A percentile compares a stretch with the other conserved stretches of the same genome.
phyloP scores from a whole-genome alignment of 169 alveolate genomes.

The Pseudocohnilembus persalinus region DNA sequence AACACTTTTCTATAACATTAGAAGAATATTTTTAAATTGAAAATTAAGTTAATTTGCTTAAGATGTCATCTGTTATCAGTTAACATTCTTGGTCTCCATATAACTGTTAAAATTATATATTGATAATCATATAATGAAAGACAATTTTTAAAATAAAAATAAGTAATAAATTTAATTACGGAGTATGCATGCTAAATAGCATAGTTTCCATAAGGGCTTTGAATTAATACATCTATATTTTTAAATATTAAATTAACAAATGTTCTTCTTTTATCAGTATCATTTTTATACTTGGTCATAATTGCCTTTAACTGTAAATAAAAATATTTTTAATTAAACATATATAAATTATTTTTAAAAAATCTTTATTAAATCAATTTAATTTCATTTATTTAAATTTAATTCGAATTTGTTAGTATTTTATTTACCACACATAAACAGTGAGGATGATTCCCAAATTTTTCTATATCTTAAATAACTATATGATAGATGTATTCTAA shows the following conservation, averaged over 20 bases:
- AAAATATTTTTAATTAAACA: not conserved
- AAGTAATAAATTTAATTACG: not conserved
- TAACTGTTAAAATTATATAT: too few relatives aligned
- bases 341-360: not conserved
- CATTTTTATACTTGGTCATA: constrained; percentile 19
- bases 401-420: too few relatives aligned
- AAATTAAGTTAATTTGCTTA: not conserved
- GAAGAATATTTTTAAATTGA: constrained; percentile 24
- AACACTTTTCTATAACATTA: constrained; percentile 22
- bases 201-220: constrained; percentile 28
- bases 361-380: too few relatives aligned
- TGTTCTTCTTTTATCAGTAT: not conserved
- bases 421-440: constrained; percentile 32
- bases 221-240: constrained; percentile 6
- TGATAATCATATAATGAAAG: not conserved
- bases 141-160: not conserved
- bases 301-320: constrained; percentile 9
- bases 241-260: not conserved
- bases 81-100: constrained; percentile 21
- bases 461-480: not conserved
- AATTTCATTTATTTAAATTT: too few relatives aligned
- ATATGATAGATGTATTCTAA: constrained; percentile 1
- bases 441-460: constrained; percentile 13
- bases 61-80: not conserved
- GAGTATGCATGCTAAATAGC: constrained; percentile 26